phyloP scores from a whole-genome alignment of 1,139 yeast species.

The Blastobotrys capitulatus region DNA sequence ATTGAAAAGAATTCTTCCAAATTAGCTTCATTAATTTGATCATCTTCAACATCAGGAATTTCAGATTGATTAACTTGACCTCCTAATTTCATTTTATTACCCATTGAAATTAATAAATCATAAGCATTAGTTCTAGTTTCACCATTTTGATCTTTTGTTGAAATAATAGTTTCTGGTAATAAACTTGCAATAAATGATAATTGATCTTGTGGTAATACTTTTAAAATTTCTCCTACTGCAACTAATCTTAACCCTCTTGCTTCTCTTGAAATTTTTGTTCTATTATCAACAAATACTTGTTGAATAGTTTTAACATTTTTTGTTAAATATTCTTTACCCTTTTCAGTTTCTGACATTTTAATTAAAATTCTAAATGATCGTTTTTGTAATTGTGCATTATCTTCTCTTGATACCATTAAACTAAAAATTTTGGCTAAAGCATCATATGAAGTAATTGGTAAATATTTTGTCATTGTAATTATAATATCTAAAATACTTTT shows the following conservation, averaged over 20 bases:
- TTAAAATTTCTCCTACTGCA: slow-evolving; percentile 58
- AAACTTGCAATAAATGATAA: slow-evolving; percentile 75
- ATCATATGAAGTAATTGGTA: slow-evolving; percentile 63
- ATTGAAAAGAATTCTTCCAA: slow-evolving; percentile 83
- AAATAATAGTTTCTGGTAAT: slow-evolving; percentile 80
- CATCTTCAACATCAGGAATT: slow-evolving; percentile 63
- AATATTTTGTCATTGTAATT: slow-evolving; percentile 78
- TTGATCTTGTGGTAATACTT: slow-evolving; percentile 55
- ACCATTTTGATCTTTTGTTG: slow-evolving; percentile 92
- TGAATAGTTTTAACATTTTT: slow-evolving; percentile 56
- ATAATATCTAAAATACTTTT: slow-evolving; percentile 88
- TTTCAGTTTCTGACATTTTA: slow-evolving; percentile 61
- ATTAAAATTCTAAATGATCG: slow-evolving; percentile 80
- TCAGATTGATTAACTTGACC: slow-evolving; percentile 60
- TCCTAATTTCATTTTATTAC: slow-evolving; percentile 67
- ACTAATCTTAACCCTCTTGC: slow-evolving; percentile 78
- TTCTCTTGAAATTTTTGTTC: slow-evolving; percentile 59
- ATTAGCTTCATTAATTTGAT: slow-evolving; percentile 53
- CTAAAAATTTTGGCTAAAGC: slow-evolving; percentile 76
- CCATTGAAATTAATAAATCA: slow-evolving; percentile 73
- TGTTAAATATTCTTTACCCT: slow-evolving; percentile 46
- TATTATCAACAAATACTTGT: slow-evolving; percentile 50
- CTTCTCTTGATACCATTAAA: slow-evolving; percentile 52
- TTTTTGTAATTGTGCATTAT: slow-evolving; percentile 70
- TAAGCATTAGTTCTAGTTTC: slow-evolving; percentile 83